Conservation (phyloP, 495 filamentous ascomycete species). For the Podospora pseudoanserina region DNA sequence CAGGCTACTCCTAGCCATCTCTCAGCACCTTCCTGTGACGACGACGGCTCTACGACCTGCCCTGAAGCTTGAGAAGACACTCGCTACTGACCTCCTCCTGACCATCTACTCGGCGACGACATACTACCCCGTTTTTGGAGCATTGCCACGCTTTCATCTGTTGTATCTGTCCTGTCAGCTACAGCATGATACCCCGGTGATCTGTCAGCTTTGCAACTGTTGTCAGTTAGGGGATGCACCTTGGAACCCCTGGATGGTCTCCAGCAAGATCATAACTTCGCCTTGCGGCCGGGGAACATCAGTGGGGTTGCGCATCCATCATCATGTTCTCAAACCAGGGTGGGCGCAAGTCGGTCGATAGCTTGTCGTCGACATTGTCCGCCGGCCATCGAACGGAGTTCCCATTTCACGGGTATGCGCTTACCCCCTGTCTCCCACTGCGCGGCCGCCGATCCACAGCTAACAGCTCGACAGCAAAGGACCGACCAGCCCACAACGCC, state of each 20-base stretch:
- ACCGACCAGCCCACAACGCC: conserved; percentile 26
- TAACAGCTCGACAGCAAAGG: conserved; percentile 31
- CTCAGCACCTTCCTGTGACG: neutral
- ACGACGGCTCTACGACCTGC: conserved; percentile 2
- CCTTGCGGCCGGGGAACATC: conserved; percentile 28
- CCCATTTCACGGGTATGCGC: conserved; percentile 49
- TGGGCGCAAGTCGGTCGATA: conserved; percentile 69
- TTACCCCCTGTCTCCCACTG: conserved; percentile 9
- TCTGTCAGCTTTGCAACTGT: neutral
- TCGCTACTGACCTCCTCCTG: neutral
- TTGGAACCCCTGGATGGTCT: conserved; percentile 24
- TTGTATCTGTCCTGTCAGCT: neutral
- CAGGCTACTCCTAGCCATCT: conserved; percentile 18
- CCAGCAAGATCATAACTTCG: conserved; percentile 11
- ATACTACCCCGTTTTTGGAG: neutral
- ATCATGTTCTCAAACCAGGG: conserved; percentile 62
- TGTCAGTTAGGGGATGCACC: neutral
- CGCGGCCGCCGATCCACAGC: neutral
- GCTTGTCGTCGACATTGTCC: conserved; percentile 53
- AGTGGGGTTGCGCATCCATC: conserved; percentile 13
- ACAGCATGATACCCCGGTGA: conserved; percentile 36
- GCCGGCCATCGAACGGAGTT: conserved; percentile 52
- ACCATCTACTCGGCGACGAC: neutral
- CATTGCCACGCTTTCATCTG: neutral
- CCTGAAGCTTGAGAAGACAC: neutral